Evolutionary conservation across 2,329 filamentous ascomycete genomes (phyloP).

Genomic region (Capronia coronata): DNA sequence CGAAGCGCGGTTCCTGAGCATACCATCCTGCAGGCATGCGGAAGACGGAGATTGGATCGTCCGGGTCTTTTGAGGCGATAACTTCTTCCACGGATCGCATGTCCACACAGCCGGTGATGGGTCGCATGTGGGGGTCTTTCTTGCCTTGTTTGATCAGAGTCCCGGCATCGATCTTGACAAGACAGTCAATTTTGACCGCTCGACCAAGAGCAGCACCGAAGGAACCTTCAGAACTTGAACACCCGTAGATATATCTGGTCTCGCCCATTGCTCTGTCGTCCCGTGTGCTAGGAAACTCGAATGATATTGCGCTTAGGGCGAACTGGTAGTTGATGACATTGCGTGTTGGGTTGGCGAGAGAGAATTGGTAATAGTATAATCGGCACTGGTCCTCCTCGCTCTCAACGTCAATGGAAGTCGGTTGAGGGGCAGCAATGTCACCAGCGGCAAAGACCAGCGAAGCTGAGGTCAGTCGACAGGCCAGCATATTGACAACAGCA

Average conservation of each 20-base stretch:
- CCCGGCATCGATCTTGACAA: constrained; percentile 56
- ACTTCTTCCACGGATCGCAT: constrained; percentile 50
- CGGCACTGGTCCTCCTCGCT: constrained; percentile 60
- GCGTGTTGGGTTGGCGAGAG: constrained; percentile 20
- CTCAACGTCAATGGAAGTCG: constrained; percentile 33
- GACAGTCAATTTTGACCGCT: constrained; percentile 59
- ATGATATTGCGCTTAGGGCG: constrained; percentile 57
- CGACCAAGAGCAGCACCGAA: constrained; percentile 57
- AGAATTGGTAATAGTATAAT: constrained; percentile 62
- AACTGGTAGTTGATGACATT: constrained; percentile 54
- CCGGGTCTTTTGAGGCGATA: constrained; percentile 38
- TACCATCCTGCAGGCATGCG: constrained; percentile 55
- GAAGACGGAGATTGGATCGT: constrained; percentile 58
- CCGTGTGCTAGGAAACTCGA: constrained; percentile 61
- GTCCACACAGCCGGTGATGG: constrained; percentile 58
- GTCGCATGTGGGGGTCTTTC: constrained; percentile 38
- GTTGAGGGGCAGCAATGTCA: constrained; percentile 52
- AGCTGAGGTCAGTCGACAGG: constrained; percentile 60
- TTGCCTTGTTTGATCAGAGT: constrained; percentile 50
- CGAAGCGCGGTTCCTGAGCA: constrained; percentile 62
- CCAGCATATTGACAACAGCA: constrained; percentile 55
- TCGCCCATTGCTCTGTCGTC: constrained; percentile 50
- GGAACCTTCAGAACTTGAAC: constrained; percentile 52
- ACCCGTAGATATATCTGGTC: constrained; percentile 61
- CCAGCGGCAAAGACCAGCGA: constrained; percentile 60